These are phyloP conservation scores for Neurospora sp. DNA, from an alignment of 495 filamentous ascomycete genomes.

Conservation along the genomic window DNA sequence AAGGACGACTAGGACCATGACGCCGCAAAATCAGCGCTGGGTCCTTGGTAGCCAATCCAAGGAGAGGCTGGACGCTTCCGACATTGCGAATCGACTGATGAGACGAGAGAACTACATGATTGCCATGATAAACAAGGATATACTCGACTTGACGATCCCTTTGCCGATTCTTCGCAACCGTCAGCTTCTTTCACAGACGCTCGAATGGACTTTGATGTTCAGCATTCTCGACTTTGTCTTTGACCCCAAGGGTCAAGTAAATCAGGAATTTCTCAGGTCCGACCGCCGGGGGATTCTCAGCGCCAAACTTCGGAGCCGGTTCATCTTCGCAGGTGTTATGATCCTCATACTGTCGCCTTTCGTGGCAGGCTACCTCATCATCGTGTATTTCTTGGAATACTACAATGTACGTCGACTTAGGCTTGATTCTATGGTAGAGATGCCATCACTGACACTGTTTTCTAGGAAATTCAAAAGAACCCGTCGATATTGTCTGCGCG, in stretches of 20 bases:
- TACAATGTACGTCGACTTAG: conserved; percentile 54
- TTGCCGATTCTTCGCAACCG: conserved; percentile 72
- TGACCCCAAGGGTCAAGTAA: conserved; percentile 72
- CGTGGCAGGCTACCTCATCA: conserved; percentile 66
- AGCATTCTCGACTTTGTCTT: conserved; percentile 92
- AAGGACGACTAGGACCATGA: conserved; percentile 57
- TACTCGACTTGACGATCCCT: conserved; percentile 75
- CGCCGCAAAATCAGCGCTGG: conserved; percentile 38
- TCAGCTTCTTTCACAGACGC: conserved; percentile 66
- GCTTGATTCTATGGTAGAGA: neutral
- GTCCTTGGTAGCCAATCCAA: conserved; percentile 81
- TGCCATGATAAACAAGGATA: conserved; percentile 91
- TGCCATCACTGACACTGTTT: conserved; percentile 5
- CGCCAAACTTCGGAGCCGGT: conserved; percentile 59
- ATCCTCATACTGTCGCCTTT: conserved; percentile 80
- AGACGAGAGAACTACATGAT: conserved; percentile 94
- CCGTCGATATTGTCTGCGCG: conserved; percentile 68
- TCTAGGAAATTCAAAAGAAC: conserved; percentile 81
- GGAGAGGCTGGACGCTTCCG: conserved; percentile 89
- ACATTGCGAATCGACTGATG: conserved; percentile 96
- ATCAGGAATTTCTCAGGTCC: conserved; percentile 72
- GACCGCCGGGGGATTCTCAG: conserved; percentile 70
- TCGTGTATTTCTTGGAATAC: conserved; percentile 85
- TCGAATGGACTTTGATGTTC: conserved; percentile 82
- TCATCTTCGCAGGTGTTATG: conserved; percentile 72